Evolutionary conservation across 1,284 basidiomycete genomes (phyloP), one percentile per base, ranked within the genome.

Genomic region (Tylopilus sp.): DNA sequence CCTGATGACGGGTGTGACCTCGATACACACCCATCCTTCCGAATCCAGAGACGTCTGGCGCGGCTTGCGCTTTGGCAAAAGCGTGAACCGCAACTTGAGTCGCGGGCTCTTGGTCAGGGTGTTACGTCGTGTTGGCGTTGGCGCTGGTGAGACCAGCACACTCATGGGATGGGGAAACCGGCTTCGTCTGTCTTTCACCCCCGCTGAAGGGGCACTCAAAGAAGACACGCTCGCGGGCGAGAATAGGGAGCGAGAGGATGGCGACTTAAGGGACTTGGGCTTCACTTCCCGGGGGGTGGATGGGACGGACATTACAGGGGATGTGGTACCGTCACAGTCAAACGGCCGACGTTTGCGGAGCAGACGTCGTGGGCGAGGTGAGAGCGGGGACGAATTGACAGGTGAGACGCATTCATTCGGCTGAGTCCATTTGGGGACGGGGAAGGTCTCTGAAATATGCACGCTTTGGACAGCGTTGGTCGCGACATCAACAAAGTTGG

Each of bases 11-110:
- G 72, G 71, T 37, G 64, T 66, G 44, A 75, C 61, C 34, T 75
- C 74, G 45, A 74, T 66, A 48, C 63, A 70, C 33, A 74, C 70
- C 72, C 74, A 74, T 18, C 64, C 63, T 1, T 53, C 73, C 57
- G 55, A 62, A 46, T 36, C 61, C 13, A 34, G 16, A 2, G 55
- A 64, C 46, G 53, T 50, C 47, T 41, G 59, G 49, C 51, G 60
- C 37, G 49, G 50, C 49, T 59, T 65, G 55, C 58, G 65, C 55
- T 33, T 60, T 29, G 51, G 51, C 10, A 64, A 44, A 2, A 60
- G 47, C 13, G 60, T 6, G 16, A 61, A 52, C 9, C 53, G 56
- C 8, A 52, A 8, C 37, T 46, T 57, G 49, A 49, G 44, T 19
- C 53, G 55, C 29, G 53, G 39, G 38, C 48, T 46, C 44, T 57